Percentiles rank a stretch among this genome's conserved stretches.
Evolutionary conservation across 225 moss, liverwort and hornwort genomes (phyloP).

Genomic region (Anthoceros angustus): DNA sequence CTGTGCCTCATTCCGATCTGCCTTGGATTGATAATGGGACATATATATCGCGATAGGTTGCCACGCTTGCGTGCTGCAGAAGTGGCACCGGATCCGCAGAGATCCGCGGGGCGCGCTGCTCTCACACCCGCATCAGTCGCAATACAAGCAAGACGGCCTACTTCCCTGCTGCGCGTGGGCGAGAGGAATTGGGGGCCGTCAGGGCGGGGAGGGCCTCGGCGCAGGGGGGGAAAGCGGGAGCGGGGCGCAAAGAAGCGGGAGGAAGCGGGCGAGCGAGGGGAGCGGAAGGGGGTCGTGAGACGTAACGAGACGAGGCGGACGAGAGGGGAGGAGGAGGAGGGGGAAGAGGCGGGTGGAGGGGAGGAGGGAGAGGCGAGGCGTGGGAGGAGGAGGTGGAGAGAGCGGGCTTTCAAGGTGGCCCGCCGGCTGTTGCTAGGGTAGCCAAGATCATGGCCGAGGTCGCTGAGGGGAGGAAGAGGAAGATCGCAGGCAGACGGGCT

Average conservation of each 20-base stretch:
- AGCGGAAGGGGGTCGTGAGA: too few relatives aligned
- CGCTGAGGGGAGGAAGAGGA: too few relatives aligned
- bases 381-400: neutral
- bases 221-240: too few relatives aligned
- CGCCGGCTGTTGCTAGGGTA: neutral
- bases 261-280: too few relatives aligned
- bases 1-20: conserved; percentile 97
- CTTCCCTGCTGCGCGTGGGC: too few relatives aligned
- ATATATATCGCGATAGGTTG: conserved; percentile 88
- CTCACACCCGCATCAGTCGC: neutral
- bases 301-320: neutral
- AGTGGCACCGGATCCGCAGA: conserved; percentile 46
- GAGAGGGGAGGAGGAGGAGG: neutral
- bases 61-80: conserved; percentile 34
- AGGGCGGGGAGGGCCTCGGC: too few relatives aligned
- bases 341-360: neutral
- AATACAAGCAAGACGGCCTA: too few relatives aligned
- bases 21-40: conserved; percentile 98
- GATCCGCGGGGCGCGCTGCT: conserved; percentile 31
- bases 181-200: too few relatives aligned
- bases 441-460: conserved; percentile 4
- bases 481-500: too few relatives aligned
- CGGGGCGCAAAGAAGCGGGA: neutral
- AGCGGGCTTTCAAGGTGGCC: neutral
- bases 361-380: neutral